phyloP scores from a whole-genome alignment of 2,329 filamentous ascomycete species.

The Dactylellina leptospora region DNA sequence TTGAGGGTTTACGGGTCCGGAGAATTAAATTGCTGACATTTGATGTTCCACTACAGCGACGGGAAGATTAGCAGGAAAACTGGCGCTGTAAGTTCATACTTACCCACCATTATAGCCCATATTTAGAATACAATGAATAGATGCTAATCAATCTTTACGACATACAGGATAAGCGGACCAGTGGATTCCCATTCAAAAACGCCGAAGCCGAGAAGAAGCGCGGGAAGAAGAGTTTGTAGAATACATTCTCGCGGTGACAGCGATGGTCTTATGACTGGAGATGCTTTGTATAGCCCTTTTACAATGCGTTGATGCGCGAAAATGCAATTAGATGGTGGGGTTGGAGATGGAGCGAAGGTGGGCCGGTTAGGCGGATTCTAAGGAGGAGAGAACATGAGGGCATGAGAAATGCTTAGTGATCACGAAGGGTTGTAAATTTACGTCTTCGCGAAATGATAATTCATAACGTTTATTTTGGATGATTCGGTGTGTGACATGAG shows the following conservation, averaged over 20 bases:
- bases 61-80: slow-evolving; percentile 67
- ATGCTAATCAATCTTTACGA: background rate
- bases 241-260: background rate
- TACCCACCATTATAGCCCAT: background rate
- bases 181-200: slow-evolving; percentile 73
- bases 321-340: background rate
- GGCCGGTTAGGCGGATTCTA: background rate
- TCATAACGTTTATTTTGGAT: no score
- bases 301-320: no score
- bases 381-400: background rate
- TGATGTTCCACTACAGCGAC: no score
- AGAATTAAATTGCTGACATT: no score
- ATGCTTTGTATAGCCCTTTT: no score
- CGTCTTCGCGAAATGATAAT: no score
- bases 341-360: background rate
- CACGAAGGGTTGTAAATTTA: no score
- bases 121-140: background rate
- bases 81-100: slow-evolving; percentile 56
- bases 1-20: no score
- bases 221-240: slow-evolving; percentile 54
- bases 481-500: no score
- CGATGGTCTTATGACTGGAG: background rate
- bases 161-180: slow-evolving; percentile 69
- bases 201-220: slow-evolving; percentile 67
- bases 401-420: no score